Conservation (phyloP, 2,329 filamentous ascomycete species). For the Penicillium sp. region DNA sequence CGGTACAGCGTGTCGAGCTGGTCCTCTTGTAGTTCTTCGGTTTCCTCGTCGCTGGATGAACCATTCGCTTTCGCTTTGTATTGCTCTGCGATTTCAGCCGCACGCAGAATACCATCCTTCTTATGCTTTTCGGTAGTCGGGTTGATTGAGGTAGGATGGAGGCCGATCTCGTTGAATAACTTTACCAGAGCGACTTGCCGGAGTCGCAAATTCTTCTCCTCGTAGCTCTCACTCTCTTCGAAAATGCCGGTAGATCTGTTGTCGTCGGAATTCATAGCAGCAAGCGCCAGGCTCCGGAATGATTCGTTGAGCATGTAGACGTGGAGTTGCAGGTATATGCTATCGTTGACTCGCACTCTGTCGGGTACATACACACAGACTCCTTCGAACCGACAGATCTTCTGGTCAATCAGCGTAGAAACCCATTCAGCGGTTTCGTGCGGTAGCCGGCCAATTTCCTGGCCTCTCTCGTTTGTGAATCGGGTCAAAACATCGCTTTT, state of each 20-base stretch:
- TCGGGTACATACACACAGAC: constrained; percentile 87
- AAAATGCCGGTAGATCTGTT: constrained; percentile 73
- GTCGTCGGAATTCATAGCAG: constrained; percentile 48
- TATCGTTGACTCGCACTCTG: constrained; percentile 80
- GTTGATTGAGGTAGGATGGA: constrained; percentile 72
- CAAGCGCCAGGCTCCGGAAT: constrained; percentile 63
- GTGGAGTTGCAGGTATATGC: constrained; percentile 81
- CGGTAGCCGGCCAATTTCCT: constrained; percentile 80
- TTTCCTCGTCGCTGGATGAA: constrained; percentile 69
- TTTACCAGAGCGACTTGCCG: constrained; percentile 85
- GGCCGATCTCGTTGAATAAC: constrained; percentile 81
- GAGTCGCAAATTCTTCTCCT: constrained; percentile 78
- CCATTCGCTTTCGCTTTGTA: constrained; percentile 52
- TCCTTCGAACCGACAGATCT: constrained; percentile 81
- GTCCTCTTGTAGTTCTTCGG: constrained; percentile 87
- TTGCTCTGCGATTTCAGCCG: constrained; percentile 83
- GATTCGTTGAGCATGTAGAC: constrained; percentile 71
- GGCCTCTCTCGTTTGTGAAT: constrained; percentile 74
- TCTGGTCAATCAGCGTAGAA: constrained; percentile 85
- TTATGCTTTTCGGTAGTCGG: constrained; percentile 71
- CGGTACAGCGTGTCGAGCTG: constrained; percentile 91
- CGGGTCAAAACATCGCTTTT: constrained; percentile 84
- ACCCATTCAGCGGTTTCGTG: constrained; percentile 90
- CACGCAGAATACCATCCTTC: constrained; percentile 76
- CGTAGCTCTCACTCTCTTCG: constrained; percentile 77